Evolutionary conservation across 2,329 filamentous ascomycete species (phyloP), one percentile per base, ranked within the genome.

Genomic region (Aureobasidium musti): DNA sequence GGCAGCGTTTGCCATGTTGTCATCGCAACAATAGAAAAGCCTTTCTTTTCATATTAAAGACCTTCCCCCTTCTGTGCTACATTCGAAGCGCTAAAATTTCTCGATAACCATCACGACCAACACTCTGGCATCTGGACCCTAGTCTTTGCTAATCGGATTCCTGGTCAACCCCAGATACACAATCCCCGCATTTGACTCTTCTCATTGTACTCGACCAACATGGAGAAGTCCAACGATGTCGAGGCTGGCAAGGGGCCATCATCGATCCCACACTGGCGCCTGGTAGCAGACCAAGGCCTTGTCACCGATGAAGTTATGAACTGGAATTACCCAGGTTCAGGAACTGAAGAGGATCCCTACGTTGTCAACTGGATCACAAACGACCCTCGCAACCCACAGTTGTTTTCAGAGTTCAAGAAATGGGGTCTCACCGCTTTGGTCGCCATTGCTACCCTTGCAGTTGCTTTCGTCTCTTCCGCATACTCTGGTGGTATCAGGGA

Each of bases 381-480:
- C 63, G 90, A 92, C 74, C 83, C 84, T 11, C 84, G 86, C 69
- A 89, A 92, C 75, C 88, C 89, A 0, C 84, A 89, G 81, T 79
- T 80, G 57, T 90, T 87, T 71, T 77, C 82, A 11, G 67, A 73
- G 1, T 65, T 73, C 33, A 84, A 83, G 76, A 91, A 91, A 78
- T 92, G 89, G 89, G 74, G 75, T 35, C 85, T 89, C 69, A 89
- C 87, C 1, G 73, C 84, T 63, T 74, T 89, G 47, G 85, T 89
- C 66, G 88, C 89, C 14, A 71, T 89, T 33, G 86, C 89, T 17
- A 89, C 88, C 1, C 81, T 92, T 50, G 88, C 79, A 33, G 88
- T 91, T 35, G 81, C 90, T 2, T 89, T 92, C 71, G 85, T 86
- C 64, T 90, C 87, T 21, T 89, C 87, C 1, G 89, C 89, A 37